These are phyloP conservation scores for Typha latifolia DNA, from an alignment of 176 grass and related monocot genomes.

Conservation along the genomic window DNA sequence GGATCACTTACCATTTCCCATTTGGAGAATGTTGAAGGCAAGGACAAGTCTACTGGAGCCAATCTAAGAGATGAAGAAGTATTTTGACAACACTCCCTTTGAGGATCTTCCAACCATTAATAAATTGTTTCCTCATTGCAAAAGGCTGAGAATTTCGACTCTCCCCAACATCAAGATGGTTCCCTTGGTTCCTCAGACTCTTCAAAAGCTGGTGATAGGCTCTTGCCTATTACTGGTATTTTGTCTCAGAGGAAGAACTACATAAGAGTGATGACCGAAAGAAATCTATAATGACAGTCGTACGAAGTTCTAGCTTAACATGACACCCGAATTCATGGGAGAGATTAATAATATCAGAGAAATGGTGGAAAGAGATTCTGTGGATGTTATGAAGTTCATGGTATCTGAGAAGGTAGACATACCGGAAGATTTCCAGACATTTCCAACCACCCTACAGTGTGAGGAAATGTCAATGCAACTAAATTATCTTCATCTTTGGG, in stretches of 20 bases:
- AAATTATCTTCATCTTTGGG: too few species aligned
- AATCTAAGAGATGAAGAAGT: conserved; percentile 12
- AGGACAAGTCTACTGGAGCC: conserved; percentile 12
- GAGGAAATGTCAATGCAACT: too few species aligned
- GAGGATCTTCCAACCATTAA: neutral
- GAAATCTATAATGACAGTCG: neutral
- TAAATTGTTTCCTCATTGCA: neutral
- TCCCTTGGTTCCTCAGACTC: neutral
- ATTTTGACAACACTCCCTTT: conserved; percentile 9
- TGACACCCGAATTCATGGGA: too few species aligned
- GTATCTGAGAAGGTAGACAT: too few species aligned
- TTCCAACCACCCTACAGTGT: too few species aligned
- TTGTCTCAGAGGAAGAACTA: neutral
- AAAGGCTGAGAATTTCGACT: neutral
- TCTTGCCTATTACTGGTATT: neutral
- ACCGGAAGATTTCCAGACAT: too few species aligned
- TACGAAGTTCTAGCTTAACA: too few species aligned
- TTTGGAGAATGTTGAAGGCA: conserved; percentile 23
- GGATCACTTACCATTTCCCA: conserved; percentile 16
- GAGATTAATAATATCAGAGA: neutral
- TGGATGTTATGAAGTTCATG: too few species aligned
- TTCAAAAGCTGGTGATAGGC: neutral
- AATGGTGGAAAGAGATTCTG: neutral
- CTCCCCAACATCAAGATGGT: neutral
- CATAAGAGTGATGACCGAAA: neutral